These are phyloP conservation scores for Sugiyamaella sp. DNA, from an alignment of 1,139 yeast genomes.

Conservation along the genomic window DNA sequence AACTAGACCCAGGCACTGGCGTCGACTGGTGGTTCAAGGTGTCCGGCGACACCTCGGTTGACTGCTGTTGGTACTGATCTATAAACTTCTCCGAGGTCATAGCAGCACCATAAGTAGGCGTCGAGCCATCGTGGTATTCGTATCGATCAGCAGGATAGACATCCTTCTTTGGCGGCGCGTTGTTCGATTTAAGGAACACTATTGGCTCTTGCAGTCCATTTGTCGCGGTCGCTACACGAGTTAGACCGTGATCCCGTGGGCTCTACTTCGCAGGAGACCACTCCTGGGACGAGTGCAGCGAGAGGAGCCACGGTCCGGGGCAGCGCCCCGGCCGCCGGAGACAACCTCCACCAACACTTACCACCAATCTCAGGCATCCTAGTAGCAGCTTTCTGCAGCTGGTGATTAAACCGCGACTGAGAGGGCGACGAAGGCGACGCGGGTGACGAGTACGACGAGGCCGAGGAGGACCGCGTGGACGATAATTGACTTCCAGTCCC, in stretches of 20 bases:
- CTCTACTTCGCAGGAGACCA: background rate
- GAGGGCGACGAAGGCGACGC: slow-evolving; percentile 23
- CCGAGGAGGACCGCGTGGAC: slow-evolving; percentile 17
- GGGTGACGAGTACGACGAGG: slow-evolving; percentile 22
- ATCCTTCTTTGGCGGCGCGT: slow-evolving; percentile 4
- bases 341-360: slow-evolving; percentile 1
- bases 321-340: too few species aligned
- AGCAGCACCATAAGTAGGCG: background rate
- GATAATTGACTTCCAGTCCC: slow-evolving; percentile 13
- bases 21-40: background rate
- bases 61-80: background rate
- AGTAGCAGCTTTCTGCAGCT: slow-evolving; percentile 20
- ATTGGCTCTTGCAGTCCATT: slow-evolving; percentile 23
- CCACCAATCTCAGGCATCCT: slow-evolving; percentile 21
- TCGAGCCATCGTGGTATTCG: background rate
- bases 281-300: background rate
- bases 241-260: too few species aligned
- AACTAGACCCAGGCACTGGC: background rate
- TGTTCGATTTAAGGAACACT: slow-evolving; percentile 18
- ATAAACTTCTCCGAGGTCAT: background rate
- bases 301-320: too few species aligned
- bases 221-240: slow-evolving; percentile 5
- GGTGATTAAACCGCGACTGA: slow-evolving; percentile 18
- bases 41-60: background rate
- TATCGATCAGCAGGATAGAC: background rate